Base-by-base conservation (phyloP, 23 red algal species). In the Gracilaria caudata region DNA sequence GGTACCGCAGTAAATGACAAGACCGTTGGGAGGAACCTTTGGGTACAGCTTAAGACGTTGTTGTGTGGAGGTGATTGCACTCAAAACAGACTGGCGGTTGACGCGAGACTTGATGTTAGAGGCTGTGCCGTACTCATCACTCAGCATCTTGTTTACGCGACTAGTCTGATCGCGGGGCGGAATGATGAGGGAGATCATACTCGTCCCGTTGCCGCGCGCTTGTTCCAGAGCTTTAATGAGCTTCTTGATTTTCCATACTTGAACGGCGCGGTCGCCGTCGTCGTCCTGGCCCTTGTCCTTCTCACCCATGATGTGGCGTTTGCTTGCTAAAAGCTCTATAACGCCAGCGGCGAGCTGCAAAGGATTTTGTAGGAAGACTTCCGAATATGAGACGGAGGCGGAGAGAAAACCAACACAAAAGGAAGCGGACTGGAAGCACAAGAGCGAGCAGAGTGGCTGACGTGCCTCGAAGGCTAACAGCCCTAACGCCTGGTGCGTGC, bases 101-200 rank as follows among this genome's bases (percentile, higher is more conserved):
- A 98, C 96, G 56, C 96, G 87, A 26, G 96, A 98, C 86, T 98
- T 98, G 61, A 98, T 98, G 74, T 98, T 98, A 26, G 96, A 98
- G 20, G 96, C 96, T 32, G 96, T 98, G 33, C 96, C 96, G 44
- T 94, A 94, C 81, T 98, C 96, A 73, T 95, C 92, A 33, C 92
- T 94, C 10, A 98, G 75, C 92, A 95, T 89, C 43, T 86, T 92
- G 74, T 89, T 94, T 2, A 98, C 93, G 0, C 87, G 80, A 41
- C 88, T 86, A 19, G 94, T 90, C 58, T 98, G 96, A 51, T 95
- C 92, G n/a, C 90, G 76, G 12, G 96, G 96, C 14, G 96, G 96
- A 45, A 98, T 95, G 60, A 98, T 92, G 14, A 98, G 86, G 10
- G 92, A 95, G 60, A 98, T 98, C 96, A 98, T 98, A n/a, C 88